Conservation (phyloP, 306 rosid genomes). For the Cercis canadensis region DNA sequence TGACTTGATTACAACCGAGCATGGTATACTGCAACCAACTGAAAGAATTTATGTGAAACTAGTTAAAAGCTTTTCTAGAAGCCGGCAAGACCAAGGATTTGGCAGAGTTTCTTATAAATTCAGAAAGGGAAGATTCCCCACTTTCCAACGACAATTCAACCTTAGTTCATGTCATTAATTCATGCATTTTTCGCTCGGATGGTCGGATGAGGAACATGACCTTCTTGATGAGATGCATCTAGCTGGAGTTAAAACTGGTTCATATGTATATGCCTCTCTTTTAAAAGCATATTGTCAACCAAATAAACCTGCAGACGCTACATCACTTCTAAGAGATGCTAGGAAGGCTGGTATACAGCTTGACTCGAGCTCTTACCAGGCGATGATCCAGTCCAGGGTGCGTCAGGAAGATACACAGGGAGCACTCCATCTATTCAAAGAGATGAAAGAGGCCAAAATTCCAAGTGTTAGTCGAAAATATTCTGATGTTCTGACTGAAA, state of each 20-base stretch:
- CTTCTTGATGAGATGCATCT: conserved; percentile 86
- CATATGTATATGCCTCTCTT: conserved; percentile 73
- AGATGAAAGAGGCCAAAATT: conserved; percentile 79
- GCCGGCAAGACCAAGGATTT: conserved; percentile 81
- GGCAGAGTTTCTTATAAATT: conserved; percentile 74
- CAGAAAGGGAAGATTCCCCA: conserved; percentile 72
- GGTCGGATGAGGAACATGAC: conserved; percentile 91
- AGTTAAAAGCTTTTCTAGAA: conserved; percentile 77
- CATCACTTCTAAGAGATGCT: conserved; percentile 79
- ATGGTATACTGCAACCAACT: conserved; percentile 81
- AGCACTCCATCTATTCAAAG: conserved; percentile 73
- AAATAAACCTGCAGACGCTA: conserved; percentile 61
- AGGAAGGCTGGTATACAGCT: conserved; percentile 84
- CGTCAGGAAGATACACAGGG: conserved; percentile 74
- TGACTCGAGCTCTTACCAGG: conserved; percentile 75
- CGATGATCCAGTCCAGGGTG: conserved; percentile 77
- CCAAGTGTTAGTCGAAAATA: conserved; percentile 59
- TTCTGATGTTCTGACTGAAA: conserved; percentile 51
- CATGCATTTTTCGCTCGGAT: conserved; percentile 82
- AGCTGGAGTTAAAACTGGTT: conserved; percentile 70
- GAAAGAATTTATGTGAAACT: conserved; percentile 75
- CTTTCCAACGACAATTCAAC: conserved; percentile 73
- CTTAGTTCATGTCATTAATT: conserved; percentile 76
- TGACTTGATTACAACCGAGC: conserved; percentile 63
- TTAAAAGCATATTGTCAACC: conserved; percentile 79